phyloP scores from a whole-genome alignment of 2,329 filamentous ascomycete genomes.

The Xylogone sp. region DNA sequence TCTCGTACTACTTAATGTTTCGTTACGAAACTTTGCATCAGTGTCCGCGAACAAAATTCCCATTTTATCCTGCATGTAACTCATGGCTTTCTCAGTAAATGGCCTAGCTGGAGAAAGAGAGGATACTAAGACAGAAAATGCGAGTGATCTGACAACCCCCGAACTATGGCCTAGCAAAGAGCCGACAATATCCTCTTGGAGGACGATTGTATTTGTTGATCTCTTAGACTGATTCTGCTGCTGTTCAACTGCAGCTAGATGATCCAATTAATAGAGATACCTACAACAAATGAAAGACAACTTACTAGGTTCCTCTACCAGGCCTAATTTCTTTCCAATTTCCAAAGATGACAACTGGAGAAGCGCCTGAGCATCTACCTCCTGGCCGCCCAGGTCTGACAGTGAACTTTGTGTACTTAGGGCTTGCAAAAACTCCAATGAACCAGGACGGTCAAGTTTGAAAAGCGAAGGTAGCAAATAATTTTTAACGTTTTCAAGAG shows the following conservation, averaged over 20 bases:
- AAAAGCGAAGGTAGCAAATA: slow-evolving; percentile 62
- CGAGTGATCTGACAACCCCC: slow-evolving; percentile 69
- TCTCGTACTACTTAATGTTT: slow-evolving; percentile 70
- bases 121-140: slow-evolving; percentile 74
- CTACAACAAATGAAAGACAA: slow-evolving; percentile 8
- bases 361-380: slow-evolving; percentile 50
- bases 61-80: slow-evolving; percentile 61
- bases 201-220: slow-evolving; percentile 24
- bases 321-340: slow-evolving; percentile 64
- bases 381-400: slow-evolving; percentile 39
- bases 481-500: slow-evolving; percentile 60
- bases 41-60: slow-evolving; percentile 75
- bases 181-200: slow-evolving; percentile 44
- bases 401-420: slow-evolving; percentile 50
- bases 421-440: slow-evolving; percentile 53
- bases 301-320: slow-evolving; percentile 64
- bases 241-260: slow-evolving; percentile 20
- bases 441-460: slow-evolving; percentile 49
- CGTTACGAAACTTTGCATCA: slow-evolving; percentile 81
- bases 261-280: slow-evolving; percentile 6
- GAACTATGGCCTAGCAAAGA: slow-evolving; percentile 52
- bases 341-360: slow-evolving; percentile 66
- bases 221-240: slow-evolving; percentile 31
- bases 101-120: slow-evolving; percentile 73
- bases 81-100: slow-evolving; percentile 59